phyloP scores from a whole-genome alignment of 768 basidiomycete genomes.

The Rhizopogon vinicolor region DNA sequence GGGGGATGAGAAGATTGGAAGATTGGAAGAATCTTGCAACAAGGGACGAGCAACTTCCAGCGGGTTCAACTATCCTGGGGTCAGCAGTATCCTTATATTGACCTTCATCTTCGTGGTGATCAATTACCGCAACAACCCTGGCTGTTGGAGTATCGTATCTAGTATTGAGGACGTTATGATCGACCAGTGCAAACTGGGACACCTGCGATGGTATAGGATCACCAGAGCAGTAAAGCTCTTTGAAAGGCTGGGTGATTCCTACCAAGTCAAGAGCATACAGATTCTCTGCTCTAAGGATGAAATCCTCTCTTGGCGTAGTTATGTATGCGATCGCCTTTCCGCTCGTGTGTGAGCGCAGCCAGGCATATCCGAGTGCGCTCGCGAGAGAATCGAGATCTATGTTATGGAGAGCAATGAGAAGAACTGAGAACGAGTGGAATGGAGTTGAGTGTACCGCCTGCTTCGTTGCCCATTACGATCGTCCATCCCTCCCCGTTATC shows the following conservation, averaged over 20 bases:
- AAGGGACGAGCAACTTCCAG: constrained; percentile 76
- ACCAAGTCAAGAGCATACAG: not conserved
- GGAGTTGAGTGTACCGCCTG: constrained; percentile 61
- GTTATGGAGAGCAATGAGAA: not conserved
- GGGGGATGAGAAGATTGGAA: constrained; percentile 28
- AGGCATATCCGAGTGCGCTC: constrained; percentile 80
- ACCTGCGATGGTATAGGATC: constrained; percentile 45
- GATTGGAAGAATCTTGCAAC: constrained; percentile 39
- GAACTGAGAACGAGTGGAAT: not conserved
- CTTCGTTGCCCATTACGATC: constrained; percentile 93
- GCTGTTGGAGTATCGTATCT: constrained; percentile 35
- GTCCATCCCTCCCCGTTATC: constrained; percentile 69
- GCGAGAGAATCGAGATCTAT: constrained; percentile 89
- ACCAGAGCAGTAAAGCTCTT: constrained; percentile 61
- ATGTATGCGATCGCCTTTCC: constrained; percentile 66
- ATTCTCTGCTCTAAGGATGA: constrained; percentile 63
- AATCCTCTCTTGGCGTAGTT: constrained; percentile 62
- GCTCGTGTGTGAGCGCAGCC: constrained; percentile 53
- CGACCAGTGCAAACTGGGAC: constrained; percentile 74
- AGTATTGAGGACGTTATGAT: constrained; percentile 74
- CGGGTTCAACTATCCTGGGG: constrained; percentile 64
- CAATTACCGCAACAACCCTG: constrained; percentile 74
- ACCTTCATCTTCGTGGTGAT: constrained; percentile 90
- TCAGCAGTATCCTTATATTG: constrained; percentile 52
- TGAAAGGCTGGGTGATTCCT: constrained; percentile 16